Conservation (phyloP, 306 rosid species). For the Lathyrus aphaca region DNA sequence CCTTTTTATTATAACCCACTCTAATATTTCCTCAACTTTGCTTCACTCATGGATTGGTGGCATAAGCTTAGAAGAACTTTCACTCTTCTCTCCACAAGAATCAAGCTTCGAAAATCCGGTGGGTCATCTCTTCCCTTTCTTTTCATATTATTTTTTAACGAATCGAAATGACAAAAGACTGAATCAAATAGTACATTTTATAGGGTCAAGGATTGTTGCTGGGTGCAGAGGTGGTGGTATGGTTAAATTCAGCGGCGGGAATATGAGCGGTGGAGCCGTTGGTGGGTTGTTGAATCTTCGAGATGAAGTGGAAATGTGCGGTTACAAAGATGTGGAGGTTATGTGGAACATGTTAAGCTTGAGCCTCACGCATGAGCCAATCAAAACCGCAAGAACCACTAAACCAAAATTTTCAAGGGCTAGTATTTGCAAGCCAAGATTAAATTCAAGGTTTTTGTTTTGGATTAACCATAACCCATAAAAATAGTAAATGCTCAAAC, state of each 20-base stretch:
- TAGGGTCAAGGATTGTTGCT: background rate
- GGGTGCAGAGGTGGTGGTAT: background rate
- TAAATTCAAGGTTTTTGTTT: constrained; percentile 33
- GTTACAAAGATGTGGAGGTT: constrained; percentile 61
- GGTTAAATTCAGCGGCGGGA: background rate
- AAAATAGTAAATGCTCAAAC: background rate
- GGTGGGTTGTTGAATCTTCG: constrained; percentile 57
- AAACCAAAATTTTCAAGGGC: constrained; percentile 5
- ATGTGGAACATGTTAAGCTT: constrained; percentile 68
- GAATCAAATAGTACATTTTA: no score
- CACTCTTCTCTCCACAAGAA: constrained; percentile 39
- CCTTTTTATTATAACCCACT: background rate
- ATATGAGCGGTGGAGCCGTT: background rate
- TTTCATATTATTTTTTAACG: no score
- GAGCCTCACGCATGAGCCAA: constrained; percentile 12
- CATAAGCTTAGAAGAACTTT: constrained; percentile 49
- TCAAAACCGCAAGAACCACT: background rate
- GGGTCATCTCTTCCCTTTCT: background rate
- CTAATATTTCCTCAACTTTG: background rate
- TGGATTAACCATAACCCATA: constrained; percentile 33
- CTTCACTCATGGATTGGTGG: constrained; percentile 55
- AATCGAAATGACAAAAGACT: no score
- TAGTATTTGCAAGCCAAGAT: constrained; percentile 17
- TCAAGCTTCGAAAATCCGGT: constrained; percentile 57
- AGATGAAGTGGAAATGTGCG: constrained; percentile 62